Percentiles rank a stretch among this genome's conserved stretches.
These are phyloP conservation scores for Bruguiera hainesii DNA, from an alignment of 441 rosid genomes.

Conservation along the genomic window DNA sequence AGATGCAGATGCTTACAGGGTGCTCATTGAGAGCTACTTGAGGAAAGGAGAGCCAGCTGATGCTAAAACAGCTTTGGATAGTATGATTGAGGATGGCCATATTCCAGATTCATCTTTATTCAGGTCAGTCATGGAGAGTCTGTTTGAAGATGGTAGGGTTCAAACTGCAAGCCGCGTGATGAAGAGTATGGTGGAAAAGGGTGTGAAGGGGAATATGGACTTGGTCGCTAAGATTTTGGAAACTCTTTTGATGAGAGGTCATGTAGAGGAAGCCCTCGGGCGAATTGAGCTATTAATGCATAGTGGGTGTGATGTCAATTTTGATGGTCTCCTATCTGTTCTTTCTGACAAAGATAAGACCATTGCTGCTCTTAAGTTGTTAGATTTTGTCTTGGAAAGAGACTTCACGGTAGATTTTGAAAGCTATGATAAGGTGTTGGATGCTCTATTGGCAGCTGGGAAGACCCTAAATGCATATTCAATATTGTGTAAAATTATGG, in stretches of 20 bases:
- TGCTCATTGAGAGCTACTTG: conserved; percentile 80
- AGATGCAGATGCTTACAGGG: conserved; percentile 58
- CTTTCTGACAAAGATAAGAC: conserved; percentile 84
- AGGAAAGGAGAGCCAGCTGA: conserved; percentile 95
- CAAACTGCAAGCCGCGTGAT: conserved; percentile 94
- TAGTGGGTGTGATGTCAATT: conserved; percentile 45
- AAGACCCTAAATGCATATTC: conserved; percentile 95
- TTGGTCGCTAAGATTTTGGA: conserved; percentile 72
- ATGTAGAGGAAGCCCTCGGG: conserved; percentile 89
- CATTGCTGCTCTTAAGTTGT: conserved; percentile 72
- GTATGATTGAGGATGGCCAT: conserved; percentile 83
- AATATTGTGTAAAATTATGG: conserved; percentile 70
- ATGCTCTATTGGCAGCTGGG: conserved; percentile 71
- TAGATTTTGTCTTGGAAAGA: conserved; percentile 73
- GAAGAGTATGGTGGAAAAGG: conserved; percentile 86
- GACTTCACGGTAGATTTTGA: conserved; percentile 53
- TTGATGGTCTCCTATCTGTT: conserved; percentile 56
- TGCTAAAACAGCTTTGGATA: conserved; percentile 79
- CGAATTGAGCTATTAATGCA: conserved; percentile 75
- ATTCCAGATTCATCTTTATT: conserved; percentile 63
- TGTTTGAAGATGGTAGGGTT: conserved; percentile 83
- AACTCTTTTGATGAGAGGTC: conserved; percentile 86
- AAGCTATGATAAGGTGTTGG: conserved; percentile 83
- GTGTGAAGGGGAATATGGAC: conserved; percentile 70
- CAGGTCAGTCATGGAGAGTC: conserved; percentile 74